A percentile compares a stretch with the other conserved stretches of the same genome.
Evolutionary conservation across 345 rosid species (phyloP).

Genomic region (Brassica nigra): DNA sequence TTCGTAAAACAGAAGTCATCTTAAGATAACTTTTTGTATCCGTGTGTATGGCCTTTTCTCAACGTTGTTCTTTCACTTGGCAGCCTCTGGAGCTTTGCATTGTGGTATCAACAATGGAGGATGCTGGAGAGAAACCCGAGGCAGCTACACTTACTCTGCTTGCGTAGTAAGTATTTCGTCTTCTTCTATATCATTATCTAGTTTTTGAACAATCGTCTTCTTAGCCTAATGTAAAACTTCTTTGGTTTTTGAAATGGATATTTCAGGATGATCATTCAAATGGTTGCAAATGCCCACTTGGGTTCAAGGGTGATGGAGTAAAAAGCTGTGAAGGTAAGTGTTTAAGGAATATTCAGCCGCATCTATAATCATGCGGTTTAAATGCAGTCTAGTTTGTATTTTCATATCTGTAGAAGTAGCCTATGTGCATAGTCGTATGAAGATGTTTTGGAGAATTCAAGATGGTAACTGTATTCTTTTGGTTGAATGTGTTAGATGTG

Average conservation of each 20-base stretch:
- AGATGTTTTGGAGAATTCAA: too few species aligned
- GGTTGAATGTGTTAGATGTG: constrained; percentile 35
- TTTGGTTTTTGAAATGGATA: constrained; percentile 12
- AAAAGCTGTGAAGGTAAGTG: constrained; percentile 73
- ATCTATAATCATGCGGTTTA: too few species aligned
- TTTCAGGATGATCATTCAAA: constrained; percentile 64
- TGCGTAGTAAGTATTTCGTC: constrained; percentile 60
- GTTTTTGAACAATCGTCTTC: constrained; percentile 17
- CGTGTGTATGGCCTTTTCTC: constrained; percentile 6
- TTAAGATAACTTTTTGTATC: too few species aligned
- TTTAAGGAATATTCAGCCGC: not conserved
- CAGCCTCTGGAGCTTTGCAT: constrained; percentile 78
- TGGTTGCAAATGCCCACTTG: constrained; percentile 83
- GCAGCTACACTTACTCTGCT: constrained; percentile 72
- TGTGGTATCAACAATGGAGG: constrained; percentile 87
- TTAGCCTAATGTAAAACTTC: not conserved
- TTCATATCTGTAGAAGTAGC: too few species aligned
- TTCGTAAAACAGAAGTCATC: not conserved
- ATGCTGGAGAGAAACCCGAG: constrained; percentile 78
- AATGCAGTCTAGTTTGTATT: not conserved
- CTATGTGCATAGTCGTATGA: too few species aligned
- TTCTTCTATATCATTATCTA: not conserved
- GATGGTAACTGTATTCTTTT: not conserved
- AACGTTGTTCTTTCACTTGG: constrained; percentile 26
- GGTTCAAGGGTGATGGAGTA: constrained; percentile 86